Conservation (phyloP, 306 rosid genomes). For the Dryas drummondii region DNA sequence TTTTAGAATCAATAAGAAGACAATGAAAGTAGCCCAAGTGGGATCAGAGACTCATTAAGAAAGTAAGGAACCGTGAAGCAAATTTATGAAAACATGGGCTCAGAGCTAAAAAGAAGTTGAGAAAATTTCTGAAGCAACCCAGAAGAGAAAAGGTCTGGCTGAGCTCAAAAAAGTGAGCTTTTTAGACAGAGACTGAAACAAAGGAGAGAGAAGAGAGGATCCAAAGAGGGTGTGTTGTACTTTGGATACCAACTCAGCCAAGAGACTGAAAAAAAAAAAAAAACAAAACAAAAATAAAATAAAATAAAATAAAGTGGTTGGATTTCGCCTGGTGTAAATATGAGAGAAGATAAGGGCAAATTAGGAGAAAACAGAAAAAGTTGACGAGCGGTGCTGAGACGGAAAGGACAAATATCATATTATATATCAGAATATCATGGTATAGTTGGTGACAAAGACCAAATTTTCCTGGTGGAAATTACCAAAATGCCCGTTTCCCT, state of each 20-base stretch:
- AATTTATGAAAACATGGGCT: constrained; percentile 15
- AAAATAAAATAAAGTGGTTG: not conserved
- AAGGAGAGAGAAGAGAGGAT: constrained; percentile 28
- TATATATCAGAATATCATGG: not conserved
- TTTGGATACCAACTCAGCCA: constrained; percentile 43
- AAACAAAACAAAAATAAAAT: not conserved
- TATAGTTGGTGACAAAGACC: not conserved
- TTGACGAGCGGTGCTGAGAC: not conserved
- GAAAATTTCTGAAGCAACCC: constrained; percentile 32
- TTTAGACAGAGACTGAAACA: constrained; percentile 27
- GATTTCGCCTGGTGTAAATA: constrained; percentile 4
- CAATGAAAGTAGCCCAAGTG: constrained; percentile 13
- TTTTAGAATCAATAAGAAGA: constrained; percentile 12
- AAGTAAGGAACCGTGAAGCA: constrained; percentile 10
- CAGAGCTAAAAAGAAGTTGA: constrained; percentile 22
- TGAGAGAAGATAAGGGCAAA: constrained; percentile 11
- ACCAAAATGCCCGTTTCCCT: not conserved
- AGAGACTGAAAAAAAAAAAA: not conserved
- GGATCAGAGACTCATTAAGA: constrained; percentile 30
- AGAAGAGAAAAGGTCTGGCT: constrained; percentile 20
- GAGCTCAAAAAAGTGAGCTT: constrained; percentile 34
- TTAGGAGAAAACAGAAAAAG: constrained; percentile 13
- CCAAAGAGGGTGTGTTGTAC: constrained; percentile 36
- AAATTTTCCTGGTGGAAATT: not conserved
- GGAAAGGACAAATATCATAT: constrained; percentile 12